Evolutionary conservation across 1,139 yeast species (phyloP), one percentile per base, ranked within the genome.

Genomic region (Kodamaea sp.): DNA sequence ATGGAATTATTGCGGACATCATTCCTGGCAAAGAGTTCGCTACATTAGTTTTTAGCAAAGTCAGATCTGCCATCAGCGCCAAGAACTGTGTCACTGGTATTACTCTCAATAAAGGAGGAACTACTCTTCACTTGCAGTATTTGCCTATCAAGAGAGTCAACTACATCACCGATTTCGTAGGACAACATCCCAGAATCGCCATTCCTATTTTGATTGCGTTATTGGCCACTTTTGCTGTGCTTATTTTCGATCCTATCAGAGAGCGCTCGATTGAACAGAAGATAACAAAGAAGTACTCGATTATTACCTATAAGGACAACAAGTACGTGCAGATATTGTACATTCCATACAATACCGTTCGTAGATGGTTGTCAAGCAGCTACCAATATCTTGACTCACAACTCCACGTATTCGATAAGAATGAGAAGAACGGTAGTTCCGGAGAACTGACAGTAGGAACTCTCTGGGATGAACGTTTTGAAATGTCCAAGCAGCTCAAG

Each of bases 191-290:
- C 25, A 77, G 90, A 49, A 83, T 92, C 33, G 78, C 92, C 2
- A 68, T 89, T 21, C 94, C 95, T 0, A 48, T 63, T 10, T 51
- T 70, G 7, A 48, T 70, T 32, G 76, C 76, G 0, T 37, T 43
- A 10, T 47, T 69, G 37, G 90, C 97, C 1, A 84, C 88, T 4
- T 46, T 83, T 3, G 95, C 97, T 0, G 96, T 89, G 28, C 58
- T 87, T 24, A 75, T 92, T 31, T 92, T 92, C 60, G 97, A 92
- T 50, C 98, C 98, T 1, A 86, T 92, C 32, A 75, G 98, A 53
- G 83, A 84, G 41, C 85, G 83, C 65, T 83, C 79, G 51, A 79
- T 92, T 39, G 80, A 80, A 50, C 81, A 77, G 51, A 86, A 85
- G 51, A 79, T 92, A 35, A 76, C 83, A 14, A 78, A 72, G 43